These are phyloP conservation scores for Starmerella sirachaensis DNA, from an alignment of 805 yeast genomes.

Conservation along the genomic window DNA sequence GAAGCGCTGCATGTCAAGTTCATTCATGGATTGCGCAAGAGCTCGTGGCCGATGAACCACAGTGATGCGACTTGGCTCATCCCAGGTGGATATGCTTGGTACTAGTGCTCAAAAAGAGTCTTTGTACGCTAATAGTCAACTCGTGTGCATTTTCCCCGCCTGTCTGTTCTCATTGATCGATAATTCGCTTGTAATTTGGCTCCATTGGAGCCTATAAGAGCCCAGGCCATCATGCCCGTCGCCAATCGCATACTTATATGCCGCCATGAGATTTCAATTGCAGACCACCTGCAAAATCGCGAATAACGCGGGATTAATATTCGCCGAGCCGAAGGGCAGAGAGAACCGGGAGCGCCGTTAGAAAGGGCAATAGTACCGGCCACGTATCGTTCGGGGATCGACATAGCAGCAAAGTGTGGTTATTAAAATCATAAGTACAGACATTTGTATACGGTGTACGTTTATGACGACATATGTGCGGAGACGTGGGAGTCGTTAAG, in stretches of 20 bases:
- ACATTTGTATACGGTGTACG: background rate
- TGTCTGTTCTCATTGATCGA: background rate
- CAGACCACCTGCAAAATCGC: no score
- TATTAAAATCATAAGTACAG: background rate
- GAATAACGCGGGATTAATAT: no score
- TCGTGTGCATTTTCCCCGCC: background rate
- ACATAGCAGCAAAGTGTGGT: background rate
- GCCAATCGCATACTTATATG: no score
- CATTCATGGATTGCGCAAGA: background rate
- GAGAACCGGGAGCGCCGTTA: no score
- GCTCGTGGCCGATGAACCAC: conserved; percentile 12
- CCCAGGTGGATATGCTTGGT: conserved; percentile 17
- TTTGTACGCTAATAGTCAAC: background rate
- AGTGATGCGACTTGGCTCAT: conserved; percentile 8
- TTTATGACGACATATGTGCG: background rate
- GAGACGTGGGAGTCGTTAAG: background rate
- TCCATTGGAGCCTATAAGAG: background rate
- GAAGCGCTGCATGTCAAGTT: conserved; percentile 1
- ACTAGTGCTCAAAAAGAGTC: background rate
- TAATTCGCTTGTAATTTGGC: background rate
- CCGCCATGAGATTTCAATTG: no score
- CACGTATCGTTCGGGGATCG: no score
- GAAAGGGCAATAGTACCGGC: no score
- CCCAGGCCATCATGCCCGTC: background rate
- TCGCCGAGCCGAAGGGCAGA: no score